A percentile compares a stretch with the other conserved stretches of the same genome.
Conservation (phyloP, 2,329 filamentous ascomycete species). For the Colletotrichum gloeosporioides region DNA sequence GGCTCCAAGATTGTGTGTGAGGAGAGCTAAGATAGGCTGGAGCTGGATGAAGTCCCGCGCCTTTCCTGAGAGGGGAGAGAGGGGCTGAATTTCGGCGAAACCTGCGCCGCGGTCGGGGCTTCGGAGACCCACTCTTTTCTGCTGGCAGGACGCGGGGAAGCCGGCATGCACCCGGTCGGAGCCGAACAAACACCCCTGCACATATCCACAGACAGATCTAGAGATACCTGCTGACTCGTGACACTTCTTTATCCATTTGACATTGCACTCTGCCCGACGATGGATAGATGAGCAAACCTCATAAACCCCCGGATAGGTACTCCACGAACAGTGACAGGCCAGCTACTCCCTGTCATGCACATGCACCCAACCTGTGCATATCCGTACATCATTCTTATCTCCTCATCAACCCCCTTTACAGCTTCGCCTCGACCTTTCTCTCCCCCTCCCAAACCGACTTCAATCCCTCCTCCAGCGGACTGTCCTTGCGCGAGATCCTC, state of each 20-base stretch:
- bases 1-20: constrained; percentile 1
- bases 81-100: constrained; percentile 20
- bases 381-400: not conserved
- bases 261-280: not conserved
- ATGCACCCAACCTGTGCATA: not conserved
- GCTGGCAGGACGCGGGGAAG: constrained; percentile 7
- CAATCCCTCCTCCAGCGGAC: not conserved
- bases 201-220: not conserved
- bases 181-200: not conserved
- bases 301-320: not conserved
- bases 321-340: not conserved
- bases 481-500: constrained; percentile 14
- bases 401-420: not conserved
- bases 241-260: not conserved
- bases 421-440: not conserved
- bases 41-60: not conserved
- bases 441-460: not conserved
- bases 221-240: not conserved
- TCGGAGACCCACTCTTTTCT: not conserved
- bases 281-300: not conserved
- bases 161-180: constrained; percentile 12
- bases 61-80: not conserved
- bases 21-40: constrained; percentile 10
- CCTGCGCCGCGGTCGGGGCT: constrained; percentile 6
- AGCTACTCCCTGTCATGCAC: not conserved